Base-by-base conservation (phyloP, 768 basidiomycete species). In the Trametes meyenii region DNA sequence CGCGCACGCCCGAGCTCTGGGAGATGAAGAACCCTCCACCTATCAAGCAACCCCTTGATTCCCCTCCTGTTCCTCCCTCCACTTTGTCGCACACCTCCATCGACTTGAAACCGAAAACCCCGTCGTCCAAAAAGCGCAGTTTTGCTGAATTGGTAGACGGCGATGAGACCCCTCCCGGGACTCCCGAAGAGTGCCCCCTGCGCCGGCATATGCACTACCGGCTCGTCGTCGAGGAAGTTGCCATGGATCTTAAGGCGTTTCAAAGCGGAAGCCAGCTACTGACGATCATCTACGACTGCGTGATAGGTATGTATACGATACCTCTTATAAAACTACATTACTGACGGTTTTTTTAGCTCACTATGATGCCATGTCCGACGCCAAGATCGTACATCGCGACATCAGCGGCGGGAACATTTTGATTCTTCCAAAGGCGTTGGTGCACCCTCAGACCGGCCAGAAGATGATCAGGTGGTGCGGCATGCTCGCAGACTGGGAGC, bases 141-240 rank as follows among this genome's bases (percentile, higher is more conserved):
- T 16, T 6, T 5, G 14, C 42, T 5, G 42, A 43, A 17, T 6
- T 43, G 42, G 45, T 23, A 6, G 45, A 46, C 14, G 17, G 14
- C 14, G 45, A 46, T 17, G 45, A n/a, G n/a, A n/a, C n/a, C n/a
- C n/a, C n/a, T n/a, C n/a, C n/a, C 6, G 43, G 40, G n/a, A 8
- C n/a, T 21, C 35, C 29, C 2, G 23, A 24, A 17, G 59, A 53
- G 14, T n/a, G 29, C 17, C 36, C 44, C 5, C 43, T 36, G 35
- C 59, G 51, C 2, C 46, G 17, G 21, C 43, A 33, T 17, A 26
- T 33, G 10, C 63, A 64, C 55, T 64, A 64, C 43, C 49, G 63
- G 11, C 43, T 64, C 16, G 59, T 57, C 2, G 49, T 55, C 17
- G 24, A 60, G 43, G 59, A 60, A 5, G 52, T 60, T 0, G 56